A percentile compares a stretch with the other conserved stretches of the same genome.
These are phyloP conservation scores for Kregervanrija fluxuum DNA, from an alignment of 805 yeast genomes.

Conservation along the genomic window DNA sequence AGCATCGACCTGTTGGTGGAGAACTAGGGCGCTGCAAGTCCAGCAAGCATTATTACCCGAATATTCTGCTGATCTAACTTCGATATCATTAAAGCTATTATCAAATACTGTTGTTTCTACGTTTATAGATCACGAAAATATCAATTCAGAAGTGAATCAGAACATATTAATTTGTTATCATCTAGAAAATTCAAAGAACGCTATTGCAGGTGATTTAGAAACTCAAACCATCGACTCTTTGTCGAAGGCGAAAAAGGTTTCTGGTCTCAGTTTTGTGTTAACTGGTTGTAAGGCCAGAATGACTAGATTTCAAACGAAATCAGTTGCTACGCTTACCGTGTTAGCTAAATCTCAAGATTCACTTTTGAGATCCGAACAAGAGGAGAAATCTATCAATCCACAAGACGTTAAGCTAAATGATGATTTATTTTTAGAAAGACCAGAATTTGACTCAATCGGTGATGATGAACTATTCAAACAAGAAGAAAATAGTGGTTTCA, in stretches of 20 bases:
- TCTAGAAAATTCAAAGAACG: slow-evolving; percentile 62
- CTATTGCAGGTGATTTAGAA: slow-evolving; percentile 58
- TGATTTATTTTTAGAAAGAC: slow-evolving; percentile 71
- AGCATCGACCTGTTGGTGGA: slow-evolving; percentile 68
- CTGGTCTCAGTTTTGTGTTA: slow-evolving; percentile 55
- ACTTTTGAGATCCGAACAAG: slow-evolving; percentile 11
- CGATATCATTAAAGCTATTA: slow-evolving; percentile 35
- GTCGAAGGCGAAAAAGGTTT: slow-evolving; percentile 46
- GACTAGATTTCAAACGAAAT: slow-evolving; percentile 70
- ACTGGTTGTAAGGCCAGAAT: slow-evolving; percentile 88
- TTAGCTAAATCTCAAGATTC: slow-evolving; percentile 51
- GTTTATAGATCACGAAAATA: slow-evolving; percentile 27
- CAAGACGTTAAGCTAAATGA: slow-evolving; percentile 61
- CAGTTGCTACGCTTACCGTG: slow-evolving; percentile 68
- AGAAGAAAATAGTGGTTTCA: slow-evolving; percentile 23
- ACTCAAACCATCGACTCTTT: slow-evolving; percentile 50
- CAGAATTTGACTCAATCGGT: slow-evolving; percentile 57
- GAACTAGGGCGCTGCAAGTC: slow-evolving; percentile 57
- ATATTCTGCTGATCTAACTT: slow-evolving; percentile 37
- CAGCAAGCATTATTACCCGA: slow-evolving; percentile 62
- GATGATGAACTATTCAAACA: slow-evolving; percentile 33
- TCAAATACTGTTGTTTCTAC: slow-evolving; percentile 27
- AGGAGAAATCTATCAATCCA: slow-evolving; percentile 31
- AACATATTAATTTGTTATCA: slow-evolving; percentile 42
- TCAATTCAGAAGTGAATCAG: slow-evolving; percentile 22